Percentiles rank a stretch among this genome's conserved stretches.
Conservation (phyloP, 2,329 filamentous ascomycete genomes). For the Apiospora hydei region DNA sequence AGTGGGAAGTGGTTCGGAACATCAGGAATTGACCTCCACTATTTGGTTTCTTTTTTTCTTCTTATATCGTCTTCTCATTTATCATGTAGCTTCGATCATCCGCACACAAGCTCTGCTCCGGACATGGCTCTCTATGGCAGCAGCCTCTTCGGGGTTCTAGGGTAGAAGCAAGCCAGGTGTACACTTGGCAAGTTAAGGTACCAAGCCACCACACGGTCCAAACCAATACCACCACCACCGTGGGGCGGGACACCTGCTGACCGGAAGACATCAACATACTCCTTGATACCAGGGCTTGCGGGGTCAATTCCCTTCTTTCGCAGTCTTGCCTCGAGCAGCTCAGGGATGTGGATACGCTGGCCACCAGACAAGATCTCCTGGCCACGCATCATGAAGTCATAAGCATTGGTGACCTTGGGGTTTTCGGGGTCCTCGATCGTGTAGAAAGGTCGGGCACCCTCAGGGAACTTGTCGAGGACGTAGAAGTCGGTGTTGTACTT, state of each 20-base stretch:
- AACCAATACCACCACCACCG: slow-evolving; percentile 86
- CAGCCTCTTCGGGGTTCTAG: slow-evolving; percentile 66
- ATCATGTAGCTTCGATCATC: not conserved
- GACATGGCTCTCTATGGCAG: slow-evolving; percentile 49
- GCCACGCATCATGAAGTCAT: slow-evolving; percentile 84
- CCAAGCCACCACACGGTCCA: slow-evolving; percentile 83
- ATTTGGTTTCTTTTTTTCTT: not conserved
- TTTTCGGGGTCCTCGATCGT: slow-evolving; percentile 72
- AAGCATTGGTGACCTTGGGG: slow-evolving; percentile 60
- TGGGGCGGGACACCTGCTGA: slow-evolving; percentile 89
- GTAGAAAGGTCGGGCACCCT: slow-evolving; percentile 88
- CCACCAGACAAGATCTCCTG: slow-evolving; percentile 94
- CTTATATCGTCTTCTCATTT: slow-evolving; percentile 5
- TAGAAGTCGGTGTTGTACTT: slow-evolving; percentile 98
- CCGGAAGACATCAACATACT: slow-evolving; percentile 84
- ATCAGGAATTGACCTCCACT: not conserved
- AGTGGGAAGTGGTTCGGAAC: not conserved
- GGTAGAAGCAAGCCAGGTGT: slow-evolving; percentile 65
- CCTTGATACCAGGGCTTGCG: slow-evolving; percentile 75
- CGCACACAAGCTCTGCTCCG: not conserved
- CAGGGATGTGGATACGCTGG: slow-evolving; percentile 86
- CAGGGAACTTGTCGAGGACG: slow-evolving; percentile 94
- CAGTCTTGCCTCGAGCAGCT: slow-evolving; percentile 79
- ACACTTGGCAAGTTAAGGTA: slow-evolving; percentile 66
- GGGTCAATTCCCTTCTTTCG: slow-evolving; percentile 83